Evolutionary conservation across 179 eudicot genomes (phyloP).

Genomic region (Gypsophila paniculata): DNA sequence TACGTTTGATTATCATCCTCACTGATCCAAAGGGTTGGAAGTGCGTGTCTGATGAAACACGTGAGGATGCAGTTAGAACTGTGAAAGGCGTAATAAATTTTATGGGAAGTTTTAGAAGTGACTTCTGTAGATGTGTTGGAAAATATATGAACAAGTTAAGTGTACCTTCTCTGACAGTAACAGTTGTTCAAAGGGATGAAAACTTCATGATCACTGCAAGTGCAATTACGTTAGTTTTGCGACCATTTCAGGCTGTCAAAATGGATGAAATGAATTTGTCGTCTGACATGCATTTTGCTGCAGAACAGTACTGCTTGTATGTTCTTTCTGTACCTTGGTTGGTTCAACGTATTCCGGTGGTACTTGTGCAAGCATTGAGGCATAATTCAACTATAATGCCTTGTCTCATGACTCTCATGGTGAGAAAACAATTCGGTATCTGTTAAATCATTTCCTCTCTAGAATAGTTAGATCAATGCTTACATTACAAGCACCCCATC

Average conservation of each 20-base stretch:
- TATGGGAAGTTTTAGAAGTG: constrained; percentile 63
- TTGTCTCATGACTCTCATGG: constrained; percentile 77
- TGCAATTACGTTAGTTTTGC: constrained; percentile 65
- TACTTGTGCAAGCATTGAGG: constrained; percentile 69
- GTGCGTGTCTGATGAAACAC: constrained; percentile 40
- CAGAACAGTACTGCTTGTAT: constrained; percentile 56
- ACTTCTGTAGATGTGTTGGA: constrained; percentile 56
- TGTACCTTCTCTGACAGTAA: constrained; percentile 38
- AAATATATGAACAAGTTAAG: constrained; percentile 52
- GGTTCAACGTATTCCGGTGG: constrained; percentile 67
- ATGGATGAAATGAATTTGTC: constrained; percentile 28
- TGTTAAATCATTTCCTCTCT: not conserved
- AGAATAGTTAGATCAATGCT: not conserved
- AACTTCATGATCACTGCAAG: constrained; percentile 75
- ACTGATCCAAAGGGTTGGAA: constrained; percentile 81
- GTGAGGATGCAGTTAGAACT: constrained; percentile 49
- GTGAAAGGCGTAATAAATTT: constrained; percentile 53
- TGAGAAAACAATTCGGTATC: constrained; percentile 28
- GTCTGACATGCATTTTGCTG: constrained; percentile 44
- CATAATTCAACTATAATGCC: constrained; percentile 64
- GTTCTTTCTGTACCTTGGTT: constrained; percentile 81
- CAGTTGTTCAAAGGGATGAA: constrained; percentile 50
- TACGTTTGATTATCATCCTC: constrained; percentile 70
- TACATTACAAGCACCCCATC: not conserved
- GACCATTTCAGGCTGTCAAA: constrained; percentile 59